Evolutionary conservation across 345 rosid genomes (phyloP).

Genomic region (Eucalyptus erythrocorys): DNA sequence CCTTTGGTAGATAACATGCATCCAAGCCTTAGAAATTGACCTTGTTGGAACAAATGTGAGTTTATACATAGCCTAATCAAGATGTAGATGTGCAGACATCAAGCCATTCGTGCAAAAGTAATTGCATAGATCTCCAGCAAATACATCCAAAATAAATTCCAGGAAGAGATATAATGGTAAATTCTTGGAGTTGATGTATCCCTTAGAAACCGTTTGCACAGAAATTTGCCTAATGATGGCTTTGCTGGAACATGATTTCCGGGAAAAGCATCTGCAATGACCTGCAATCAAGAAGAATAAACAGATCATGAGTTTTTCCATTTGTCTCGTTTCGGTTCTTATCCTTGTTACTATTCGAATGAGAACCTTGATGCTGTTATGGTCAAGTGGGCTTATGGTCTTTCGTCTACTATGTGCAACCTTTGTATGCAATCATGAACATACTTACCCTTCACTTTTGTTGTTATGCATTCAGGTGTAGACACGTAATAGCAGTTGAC

Average conservation of each 20-base stretch:
- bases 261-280: neutral
- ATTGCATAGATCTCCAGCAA: neutral
- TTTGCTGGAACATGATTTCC: neutral
- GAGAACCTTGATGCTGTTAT: neutral
- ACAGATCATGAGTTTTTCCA: neutral
- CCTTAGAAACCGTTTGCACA: neutral
- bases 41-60: neutral
- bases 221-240: neutral
- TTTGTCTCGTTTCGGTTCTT: neutral
- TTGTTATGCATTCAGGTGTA: slow-evolving; percentile 33
- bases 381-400: neutral
- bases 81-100: neutral
- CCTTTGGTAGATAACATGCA: neutral
- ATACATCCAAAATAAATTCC: neutral
- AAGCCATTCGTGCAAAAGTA: neutral
- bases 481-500: slow-evolving; percentile 71
- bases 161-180: neutral
- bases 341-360: neutral
- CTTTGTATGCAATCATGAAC: neutral
- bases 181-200: neutral
- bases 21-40: neutral
- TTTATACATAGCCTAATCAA: neutral
- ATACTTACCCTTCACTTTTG: neutral
- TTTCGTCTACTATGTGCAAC: neutral
- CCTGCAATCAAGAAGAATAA: neutral